Percentiles rank a stretch among this genome's conserved stretches.
Conservation (phyloP, 2,329 filamentous ascomycete genomes). For the Elsinoe batatas region DNA sequence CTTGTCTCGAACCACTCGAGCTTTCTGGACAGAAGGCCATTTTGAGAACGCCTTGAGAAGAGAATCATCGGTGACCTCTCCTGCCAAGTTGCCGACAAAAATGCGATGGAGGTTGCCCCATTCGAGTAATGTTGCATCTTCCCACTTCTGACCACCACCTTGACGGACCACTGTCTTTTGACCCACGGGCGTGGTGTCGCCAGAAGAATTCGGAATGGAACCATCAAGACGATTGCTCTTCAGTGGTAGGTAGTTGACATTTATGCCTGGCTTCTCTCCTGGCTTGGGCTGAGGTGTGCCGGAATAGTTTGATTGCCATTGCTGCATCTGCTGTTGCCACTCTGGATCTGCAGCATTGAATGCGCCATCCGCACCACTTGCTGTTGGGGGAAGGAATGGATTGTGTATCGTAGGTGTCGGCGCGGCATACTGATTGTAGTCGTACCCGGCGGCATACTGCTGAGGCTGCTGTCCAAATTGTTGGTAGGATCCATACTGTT, state of each 20-base stretch:
- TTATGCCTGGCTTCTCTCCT: conserved; percentile 21
- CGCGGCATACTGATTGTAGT: conserved; percentile 21
- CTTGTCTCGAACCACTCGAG: conserved; percentile 89
- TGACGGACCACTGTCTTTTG: conserved; percentile 80
- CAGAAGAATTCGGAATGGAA: conserved; percentile 24
- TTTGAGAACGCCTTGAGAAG: conserved; percentile 86
- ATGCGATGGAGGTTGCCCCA: conserved; percentile 94
- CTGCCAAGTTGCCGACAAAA: conserved; percentile 92
- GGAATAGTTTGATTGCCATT: conserved; percentile 82
- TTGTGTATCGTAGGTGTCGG: conserved; percentile 63
- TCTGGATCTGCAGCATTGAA: conserved; percentile 53
- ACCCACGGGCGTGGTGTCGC: conserved; percentile 30
- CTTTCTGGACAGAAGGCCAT: conserved; percentile 83
- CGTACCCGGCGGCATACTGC: conserved; percentile 30
- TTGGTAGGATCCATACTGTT: conserved; percentile 20
- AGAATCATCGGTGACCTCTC: conserved; percentile 94
- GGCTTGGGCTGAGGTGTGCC: conserved; percentile 25
- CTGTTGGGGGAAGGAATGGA: conserved; percentile 59
- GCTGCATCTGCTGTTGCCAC: conserved; percentile 81
- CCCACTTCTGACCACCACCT: conserved; percentile 88
- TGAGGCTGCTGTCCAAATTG: conserved; percentile 30
- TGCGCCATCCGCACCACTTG: conserved; percentile 18
- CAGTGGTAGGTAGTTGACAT: conserved; percentile 20
- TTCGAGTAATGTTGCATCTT: conserved; percentile 76
- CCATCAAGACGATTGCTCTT: conserved; percentile 12